Evolutionary conservation across 352 stramenopile species (phyloP).

Genomic region (Phytophthora lateralis): DNA sequence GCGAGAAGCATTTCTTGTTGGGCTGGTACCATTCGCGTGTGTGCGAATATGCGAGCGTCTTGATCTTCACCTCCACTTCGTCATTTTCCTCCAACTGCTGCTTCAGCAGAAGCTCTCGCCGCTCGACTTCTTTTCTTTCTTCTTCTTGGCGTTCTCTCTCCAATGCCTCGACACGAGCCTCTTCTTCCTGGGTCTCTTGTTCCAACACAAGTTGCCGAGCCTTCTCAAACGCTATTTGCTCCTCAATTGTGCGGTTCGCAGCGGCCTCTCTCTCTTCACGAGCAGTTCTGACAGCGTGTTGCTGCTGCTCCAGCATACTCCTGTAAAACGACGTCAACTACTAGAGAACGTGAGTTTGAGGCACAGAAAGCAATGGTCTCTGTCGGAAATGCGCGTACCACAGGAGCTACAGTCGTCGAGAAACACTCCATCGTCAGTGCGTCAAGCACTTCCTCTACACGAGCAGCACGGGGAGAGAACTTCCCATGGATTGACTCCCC

Average conservation of each 20-base stretch:
- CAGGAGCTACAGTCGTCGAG: conserved; percentile 22
- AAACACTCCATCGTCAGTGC: conserved; percentile 47
- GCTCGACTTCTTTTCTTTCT: conserved; percentile 24
- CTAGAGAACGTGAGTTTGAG: neutral
- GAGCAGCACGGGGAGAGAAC: conserved; percentile 24
- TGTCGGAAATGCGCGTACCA: conserved; percentile 18
- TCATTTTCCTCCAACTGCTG: conserved; percentile 57
- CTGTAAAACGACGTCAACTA: conserved; percentile 48
- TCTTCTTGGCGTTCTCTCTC: conserved; percentile 28
- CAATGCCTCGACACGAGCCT: conserved; percentile 21
- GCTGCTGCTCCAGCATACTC: conserved; percentile 40
- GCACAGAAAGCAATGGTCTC: neutral
- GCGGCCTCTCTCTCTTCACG: conserved; percentile 34
- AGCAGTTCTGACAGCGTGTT: conserved; percentile 20
- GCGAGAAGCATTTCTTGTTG: conserved; percentile 67
- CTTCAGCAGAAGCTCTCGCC: conserved; percentile 32
- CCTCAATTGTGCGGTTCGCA: conserved; percentile 26
- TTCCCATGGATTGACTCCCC: neutral
- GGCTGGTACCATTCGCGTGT: conserved; percentile 65
- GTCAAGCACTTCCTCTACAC: conserved; percentile 46
- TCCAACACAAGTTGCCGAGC: conserved; percentile 22
- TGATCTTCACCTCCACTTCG: conserved; percentile 63
- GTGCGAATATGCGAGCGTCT: conserved; percentile 62
- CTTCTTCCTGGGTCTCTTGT: conserved; percentile 31
- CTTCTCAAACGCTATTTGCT: conserved; percentile 24